phyloP scores from a whole-genome alignment of 768 basidiomycete species.

The Pleurotus platypus region DNA sequence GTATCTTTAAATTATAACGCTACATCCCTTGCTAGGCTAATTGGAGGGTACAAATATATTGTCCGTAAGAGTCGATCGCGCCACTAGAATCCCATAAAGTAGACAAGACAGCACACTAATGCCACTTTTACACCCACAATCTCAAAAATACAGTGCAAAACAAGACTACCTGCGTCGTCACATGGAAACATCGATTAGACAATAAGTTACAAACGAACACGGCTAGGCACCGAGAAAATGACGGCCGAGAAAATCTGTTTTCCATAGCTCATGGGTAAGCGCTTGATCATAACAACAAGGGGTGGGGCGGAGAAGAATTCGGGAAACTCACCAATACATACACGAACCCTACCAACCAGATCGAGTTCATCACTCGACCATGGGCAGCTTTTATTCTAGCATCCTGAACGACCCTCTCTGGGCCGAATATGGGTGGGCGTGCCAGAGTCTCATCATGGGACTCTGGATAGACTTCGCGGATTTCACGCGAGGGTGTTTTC shows the following conservation, averaged over 20 bases:
- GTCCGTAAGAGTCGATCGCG: too few species aligned
- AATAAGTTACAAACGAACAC: background rate
- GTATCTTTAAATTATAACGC: too few species aligned
- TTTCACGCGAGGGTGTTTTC: background rate
- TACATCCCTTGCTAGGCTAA: too few species aligned
- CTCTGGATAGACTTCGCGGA: too few species aligned
- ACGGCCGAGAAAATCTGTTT: slow-evolving; percentile 19
- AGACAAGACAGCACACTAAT: too few species aligned
- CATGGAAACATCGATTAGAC: too few species aligned
- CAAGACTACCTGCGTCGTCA: too few species aligned
- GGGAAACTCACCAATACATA: slow-evolving; percentile 17
- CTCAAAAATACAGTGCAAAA: too few species aligned
- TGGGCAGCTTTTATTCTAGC: slow-evolving; percentile 31
- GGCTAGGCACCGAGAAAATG: slow-evolving; percentile 19
- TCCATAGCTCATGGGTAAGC: background rate
- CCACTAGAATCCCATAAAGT: too few species aligned
- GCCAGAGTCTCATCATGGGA: slow-evolving; percentile 11
- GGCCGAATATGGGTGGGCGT: slow-evolving; percentile 36
- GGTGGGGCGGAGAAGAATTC: background rate
- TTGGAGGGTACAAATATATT: too few species aligned
- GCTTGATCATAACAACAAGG: background rate
- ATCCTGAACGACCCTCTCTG: slow-evolving; percentile 33
- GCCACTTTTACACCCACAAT: too few species aligned
- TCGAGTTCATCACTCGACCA: slow-evolving; percentile 23
- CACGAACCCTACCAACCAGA: slow-evolving; percentile 20